phyloP scores from a whole-genome alignment of 805 yeast genomes.

The Saccharomycopsis sp. region DNA sequence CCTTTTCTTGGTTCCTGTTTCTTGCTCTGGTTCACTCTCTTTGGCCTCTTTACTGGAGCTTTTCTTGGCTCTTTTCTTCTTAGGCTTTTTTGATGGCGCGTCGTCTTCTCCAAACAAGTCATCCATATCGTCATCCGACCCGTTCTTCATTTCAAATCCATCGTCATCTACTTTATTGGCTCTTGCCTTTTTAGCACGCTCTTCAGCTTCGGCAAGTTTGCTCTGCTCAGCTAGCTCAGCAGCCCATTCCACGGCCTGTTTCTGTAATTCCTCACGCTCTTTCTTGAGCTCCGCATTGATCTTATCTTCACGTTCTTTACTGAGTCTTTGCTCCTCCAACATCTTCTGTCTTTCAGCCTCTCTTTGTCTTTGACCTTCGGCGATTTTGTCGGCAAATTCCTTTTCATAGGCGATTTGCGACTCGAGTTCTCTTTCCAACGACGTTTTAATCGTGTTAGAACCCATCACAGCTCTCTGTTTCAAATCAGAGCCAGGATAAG shows the following conservation, averaged over 20 bases:
- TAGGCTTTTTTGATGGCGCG: slow-evolving; percentile 22
- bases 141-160: slow-evolving; percentile 31
- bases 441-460: slow-evolving; percentile 61
- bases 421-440: slow-evolving; percentile 60
- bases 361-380: slow-evolving; percentile 62
- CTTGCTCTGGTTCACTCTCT: slow-evolving; percentile 26
- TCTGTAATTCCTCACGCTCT: slow-evolving; percentile 39
- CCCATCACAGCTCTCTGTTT: slow-evolving; percentile 86
- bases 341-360: slow-evolving; percentile 50
- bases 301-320: slow-evolving; percentile 41
- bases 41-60: slow-evolving; percentile 6
- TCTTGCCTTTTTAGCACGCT: slow-evolving; percentile 26
- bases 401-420: slow-evolving; percentile 68
- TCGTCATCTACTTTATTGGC: slow-evolving; percentile 27
- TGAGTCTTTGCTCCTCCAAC: slow-evolving; percentile 40
- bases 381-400: slow-evolving; percentile 52
- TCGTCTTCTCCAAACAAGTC: slow-evolving; percentile 23
- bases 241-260: slow-evolving; percentile 52
- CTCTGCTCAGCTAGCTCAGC: slow-evolving; percentile 42
- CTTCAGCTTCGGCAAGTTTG: slow-evolving; percentile 35
- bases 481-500: slow-evolving; percentile 73
- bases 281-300: slow-evolving; percentile 46
- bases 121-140: slow-evolving; percentile 34
- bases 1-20: slow-evolving; percentile 25
- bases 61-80: slow-evolving; percentile 13